These are phyloP conservation scores for Phyllosticta citriasiana DNA, from an alignment of 2,329 filamentous ascomycete species.

Conservation along the genomic window DNA sequence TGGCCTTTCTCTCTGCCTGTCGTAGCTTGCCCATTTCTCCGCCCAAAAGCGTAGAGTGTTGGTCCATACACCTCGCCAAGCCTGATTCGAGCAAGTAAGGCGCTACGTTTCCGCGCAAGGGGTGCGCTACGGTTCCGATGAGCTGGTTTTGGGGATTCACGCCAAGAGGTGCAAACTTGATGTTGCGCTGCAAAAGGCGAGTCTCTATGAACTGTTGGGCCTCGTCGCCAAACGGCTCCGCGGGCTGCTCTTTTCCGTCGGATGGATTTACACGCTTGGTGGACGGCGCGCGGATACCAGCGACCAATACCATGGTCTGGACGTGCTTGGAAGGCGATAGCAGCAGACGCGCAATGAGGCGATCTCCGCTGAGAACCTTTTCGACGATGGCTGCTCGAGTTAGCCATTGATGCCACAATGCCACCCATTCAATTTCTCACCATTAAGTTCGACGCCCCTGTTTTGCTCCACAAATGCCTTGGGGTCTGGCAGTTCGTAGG, in stretches of 20 bases:
- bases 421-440: constrained; percentile 22
- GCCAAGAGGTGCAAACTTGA: constrained; percentile 74
- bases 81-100: constrained; percentile 83
- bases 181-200: constrained; percentile 74
- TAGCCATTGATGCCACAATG: constrained; percentile 10
- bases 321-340: constrained; percentile 74
- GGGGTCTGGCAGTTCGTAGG: constrained; percentile 70
- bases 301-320: constrained; percentile 80
- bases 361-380: constrained; percentile 82
- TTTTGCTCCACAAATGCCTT: constrained; percentile 67
- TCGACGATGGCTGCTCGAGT: constrained; percentile 55
- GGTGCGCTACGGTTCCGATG: constrained; percentile 80
- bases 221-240: constrained; percentile 83
- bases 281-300: constrained; percentile 77
- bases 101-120: constrained; percentile 75
- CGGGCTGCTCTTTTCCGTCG: constrained; percentile 70
- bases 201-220: constrained; percentile 80
- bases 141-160: constrained; percentile 84
- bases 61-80: constrained; percentile 85
- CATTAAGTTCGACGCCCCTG: constrained; percentile 78
- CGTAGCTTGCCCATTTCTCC: constrained; percentile 77
- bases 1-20: constrained; percentile 77
- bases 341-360: constrained; percentile 73
- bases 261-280: constrained; percentile 74
- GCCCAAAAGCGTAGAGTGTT: constrained; percentile 87